These are phyloP conservation scores for Mercurialis annua DNA, from an alignment of 345 rosid species.

Conservation along the genomic window DNA sequence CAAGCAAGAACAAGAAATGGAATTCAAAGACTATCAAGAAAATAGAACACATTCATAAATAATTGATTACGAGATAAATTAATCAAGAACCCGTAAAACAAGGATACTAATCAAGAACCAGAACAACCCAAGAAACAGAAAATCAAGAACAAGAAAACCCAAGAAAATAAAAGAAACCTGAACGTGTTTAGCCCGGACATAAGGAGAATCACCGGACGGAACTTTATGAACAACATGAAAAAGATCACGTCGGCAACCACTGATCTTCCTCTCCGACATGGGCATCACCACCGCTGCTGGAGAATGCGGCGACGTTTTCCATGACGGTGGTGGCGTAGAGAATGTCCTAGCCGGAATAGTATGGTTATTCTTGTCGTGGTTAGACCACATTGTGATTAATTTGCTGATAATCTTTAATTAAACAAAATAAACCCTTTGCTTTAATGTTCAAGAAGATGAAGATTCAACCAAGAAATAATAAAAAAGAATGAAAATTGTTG, in stretches of 20 bases:
- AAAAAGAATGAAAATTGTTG: neutral
- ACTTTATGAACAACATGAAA: conserved; percentile 72
- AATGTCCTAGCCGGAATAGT: conserved; percentile 34
- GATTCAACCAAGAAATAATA: neutral
- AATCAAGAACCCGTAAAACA: neutral
- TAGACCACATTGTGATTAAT: conserved; percentile 33
- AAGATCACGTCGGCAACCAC: conserved; percentile 33
- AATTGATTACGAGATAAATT: too few relatives aligned
- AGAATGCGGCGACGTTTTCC: conserved; percentile 30
- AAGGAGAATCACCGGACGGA: conserved; percentile 77
- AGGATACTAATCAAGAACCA: neutral
- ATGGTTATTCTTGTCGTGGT: conserved; percentile 23
- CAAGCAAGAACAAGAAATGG: neutral
- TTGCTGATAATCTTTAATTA: neutral
- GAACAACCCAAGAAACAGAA: neutral
- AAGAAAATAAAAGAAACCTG: conserved; percentile 44
- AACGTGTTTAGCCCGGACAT: conserved; percentile 76
- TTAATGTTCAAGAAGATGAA: neutral
- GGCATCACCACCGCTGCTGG: conserved; percentile 29
- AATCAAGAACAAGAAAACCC: neutral
- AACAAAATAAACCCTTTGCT: neutral
- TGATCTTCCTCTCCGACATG: conserved; percentile 54
- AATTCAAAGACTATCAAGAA: too few relatives aligned
- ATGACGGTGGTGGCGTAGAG: conserved; percentile 56
- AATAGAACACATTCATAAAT: neutral